Evolutionary conservation across 345 rosid genomes (phyloP), one percentile per base, ranked within the genome.

Genomic region (Trapa incisa): DNA sequence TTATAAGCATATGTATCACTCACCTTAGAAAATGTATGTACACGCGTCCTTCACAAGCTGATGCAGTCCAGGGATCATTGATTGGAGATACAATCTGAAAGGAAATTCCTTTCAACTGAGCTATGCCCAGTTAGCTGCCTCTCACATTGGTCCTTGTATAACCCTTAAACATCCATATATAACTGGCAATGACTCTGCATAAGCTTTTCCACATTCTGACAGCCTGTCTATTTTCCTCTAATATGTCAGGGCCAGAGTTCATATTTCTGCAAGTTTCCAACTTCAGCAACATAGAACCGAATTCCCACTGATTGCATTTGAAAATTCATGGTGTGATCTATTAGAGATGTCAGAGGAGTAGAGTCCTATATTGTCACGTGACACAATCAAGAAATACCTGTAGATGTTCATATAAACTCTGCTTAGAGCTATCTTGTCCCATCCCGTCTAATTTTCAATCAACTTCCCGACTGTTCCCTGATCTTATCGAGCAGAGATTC

Each of bases 401-500:
- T 22, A 13, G n/a, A 6, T 3, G n/a, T 12, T 50, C 22, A 50
- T 0, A 50, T 10, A 50, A 50, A 13, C 54, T 13, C 60, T 22
- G 11, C 60, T 41, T n/a, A 54, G 60, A 54, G n/a, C 17, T 2
- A 2, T 16, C 4, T 50, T 13, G 54, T 50, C 54, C 54, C 54
- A 5, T 13, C 54, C 54, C 22, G 16, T 50, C n/a, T 50, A 4
- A n/a, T 4, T 29, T 58, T 35, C 16, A 35, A 35, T 56, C 66
- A 56, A 57, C 72, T 65, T 68, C 71, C 73, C n/a, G 82, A 80
- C 56, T 76, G 79, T 13, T 78, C 65, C 54, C 80, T 70, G 32
- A 78, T 82, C 52, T 72, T 78, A 67, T 76, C 63, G 7, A 84
- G 42, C 35, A 81, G 72, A 65, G 71, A 61, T 61, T 85, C 81